Base-by-base conservation (phyloP, 2,329 filamentous ascomycete species). In the Colletotrichum spinosum region DNA sequence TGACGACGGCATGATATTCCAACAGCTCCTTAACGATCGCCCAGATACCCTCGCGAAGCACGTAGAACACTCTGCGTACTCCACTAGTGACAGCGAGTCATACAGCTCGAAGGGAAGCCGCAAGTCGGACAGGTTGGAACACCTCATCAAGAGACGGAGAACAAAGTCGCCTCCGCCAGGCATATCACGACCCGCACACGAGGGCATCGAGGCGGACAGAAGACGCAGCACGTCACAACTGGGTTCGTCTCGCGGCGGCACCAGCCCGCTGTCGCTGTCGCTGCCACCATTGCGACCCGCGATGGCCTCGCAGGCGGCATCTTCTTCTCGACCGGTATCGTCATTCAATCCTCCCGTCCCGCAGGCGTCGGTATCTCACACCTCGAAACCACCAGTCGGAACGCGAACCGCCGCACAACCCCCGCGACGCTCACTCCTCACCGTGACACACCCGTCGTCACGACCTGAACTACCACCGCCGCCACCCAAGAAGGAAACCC, bases 251-350 rank as follows among this genome's bases (percentile, higher is more conserved):
- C 37, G 62, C 9, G 41, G 48, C 33, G 46, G n/a, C 2, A 65
- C 62, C 7, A 65, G 62, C 58, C 62, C 62, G 13, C 62, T 58
- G 4, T 52, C 62, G 2, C 4, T 62, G 4, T 58, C 62, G 15
- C 62, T 53, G 10, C n/a, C 62, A 15, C 62, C 60, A 25, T 25
- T 25, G 8, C 35, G 44, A 2, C 44, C 42, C 17, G 8, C 8
- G 1, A 11, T 50, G n/a, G 34, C 50, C 7, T 38, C 55, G 33
- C 45, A 45, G 8, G 2, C 35, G 5, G 11, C 34, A 2, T 39
- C n/a, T 15, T 33, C n/a, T 15, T 33, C 8, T 8, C n/a, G 13
- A 9, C 49, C 39, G 9, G 37, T 35, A 3, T 38, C 46, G 2
- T 35, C 60, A 4, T 51, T 62, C 33, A 25, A 25, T 25, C 52